These are phyloP conservation scores for Silene coronaria DNA, from an alignment of 179 eudicot species.

Conservation along the genomic window DNA sequence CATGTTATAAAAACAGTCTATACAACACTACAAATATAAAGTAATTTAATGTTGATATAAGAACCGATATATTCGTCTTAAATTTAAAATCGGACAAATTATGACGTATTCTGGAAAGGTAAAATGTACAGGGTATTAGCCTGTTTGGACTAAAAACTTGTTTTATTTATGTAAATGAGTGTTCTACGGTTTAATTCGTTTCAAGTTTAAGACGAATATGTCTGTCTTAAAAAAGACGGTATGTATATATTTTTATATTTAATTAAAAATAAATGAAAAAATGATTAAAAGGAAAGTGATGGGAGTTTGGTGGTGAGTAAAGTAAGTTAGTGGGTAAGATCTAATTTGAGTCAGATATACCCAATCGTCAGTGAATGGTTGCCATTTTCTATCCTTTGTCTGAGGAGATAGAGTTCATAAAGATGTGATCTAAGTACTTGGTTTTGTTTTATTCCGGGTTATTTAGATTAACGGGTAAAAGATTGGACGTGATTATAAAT, in stretches of 20 bases:
- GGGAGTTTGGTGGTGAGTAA: conserved; percentile 17
- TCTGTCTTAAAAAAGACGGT: too few species aligned
- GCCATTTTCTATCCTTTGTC: not conserved
- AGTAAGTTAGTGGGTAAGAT: conserved; percentile 23
- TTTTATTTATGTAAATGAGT: too few species aligned
- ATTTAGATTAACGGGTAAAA: too few species aligned
- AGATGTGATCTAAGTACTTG: not conserved
- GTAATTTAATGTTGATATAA: not conserved
- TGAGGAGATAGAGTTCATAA: not conserved
- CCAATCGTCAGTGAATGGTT: conserved; percentile 32
- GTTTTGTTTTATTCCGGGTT: too few species aligned
- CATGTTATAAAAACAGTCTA: too few species aligned
- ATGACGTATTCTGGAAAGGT: too few species aligned
- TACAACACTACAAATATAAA: not conserved
- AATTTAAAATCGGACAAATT: too few species aligned
- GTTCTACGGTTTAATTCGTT: not conserved
- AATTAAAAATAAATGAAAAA: not conserved
- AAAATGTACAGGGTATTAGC: too few species aligned
- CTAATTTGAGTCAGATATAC: conserved; percentile 7
- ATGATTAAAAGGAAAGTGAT: conserved; percentile 12
- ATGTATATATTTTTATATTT: not conserved
- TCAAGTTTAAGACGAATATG: too few species aligned
- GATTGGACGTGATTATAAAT: too few species aligned
- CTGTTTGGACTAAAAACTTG: too few species aligned
- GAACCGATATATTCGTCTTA: too few species aligned